Conservation (phyloP, 768 basidiomycete species). For the Leccinum subtestaceum region DNA sequence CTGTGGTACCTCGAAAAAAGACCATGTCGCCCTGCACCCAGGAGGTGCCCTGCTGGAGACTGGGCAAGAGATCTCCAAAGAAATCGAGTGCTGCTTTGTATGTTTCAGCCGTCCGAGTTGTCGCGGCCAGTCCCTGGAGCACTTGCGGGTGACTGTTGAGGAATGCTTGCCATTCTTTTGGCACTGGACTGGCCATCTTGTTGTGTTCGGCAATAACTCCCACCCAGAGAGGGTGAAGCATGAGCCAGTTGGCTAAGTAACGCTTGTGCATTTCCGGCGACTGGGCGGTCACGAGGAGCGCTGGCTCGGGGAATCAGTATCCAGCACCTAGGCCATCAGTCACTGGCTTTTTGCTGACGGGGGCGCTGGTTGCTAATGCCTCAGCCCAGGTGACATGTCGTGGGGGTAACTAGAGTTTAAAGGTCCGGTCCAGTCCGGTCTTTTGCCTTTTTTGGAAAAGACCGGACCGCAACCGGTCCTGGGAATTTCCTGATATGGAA, state of each 20-base stretch:
- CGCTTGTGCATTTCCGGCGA: not conserved
- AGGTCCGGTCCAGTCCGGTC: too few species aligned
- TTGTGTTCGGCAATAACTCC: not conserved
- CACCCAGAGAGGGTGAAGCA: not conserved
- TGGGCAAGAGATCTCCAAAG: not conserved
- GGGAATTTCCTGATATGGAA: too few species aligned
- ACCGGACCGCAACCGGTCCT: too few species aligned
- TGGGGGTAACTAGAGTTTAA: too few species aligned
- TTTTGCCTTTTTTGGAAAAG: too few species aligned
- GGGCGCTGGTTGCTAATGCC: not conserved
- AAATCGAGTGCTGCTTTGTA: not conserved
- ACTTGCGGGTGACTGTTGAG: not conserved
- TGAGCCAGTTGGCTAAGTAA: not conserved
- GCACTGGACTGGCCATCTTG: not conserved
- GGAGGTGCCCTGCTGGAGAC: not conserved
- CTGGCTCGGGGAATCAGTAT: not conserved
- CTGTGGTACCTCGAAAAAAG: not conserved
- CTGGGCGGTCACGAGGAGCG: not conserved
- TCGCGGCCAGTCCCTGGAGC: not conserved
- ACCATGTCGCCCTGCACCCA: not conserved
- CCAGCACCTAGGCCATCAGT: not conserved
- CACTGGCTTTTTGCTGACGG: not conserved
- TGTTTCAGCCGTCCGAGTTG: not conserved
- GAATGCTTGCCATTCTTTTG: not conserved
- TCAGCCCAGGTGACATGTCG: not conserved